Evolutionary conservation across 169 alveolate genomes (phyloP).

Genomic region (Plasmodium gallinaceum): DNA sequence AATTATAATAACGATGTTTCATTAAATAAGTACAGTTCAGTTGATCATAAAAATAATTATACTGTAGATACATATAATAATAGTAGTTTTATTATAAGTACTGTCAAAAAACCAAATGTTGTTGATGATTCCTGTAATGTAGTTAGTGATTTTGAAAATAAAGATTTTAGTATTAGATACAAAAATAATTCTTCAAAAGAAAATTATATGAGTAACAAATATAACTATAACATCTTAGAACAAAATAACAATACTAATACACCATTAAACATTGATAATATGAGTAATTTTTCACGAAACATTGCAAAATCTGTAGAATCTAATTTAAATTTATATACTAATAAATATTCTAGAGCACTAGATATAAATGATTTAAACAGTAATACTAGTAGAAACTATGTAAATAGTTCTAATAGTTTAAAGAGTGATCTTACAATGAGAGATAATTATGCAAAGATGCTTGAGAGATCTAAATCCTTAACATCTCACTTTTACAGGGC

Average conservation of each 20-base stretch:
- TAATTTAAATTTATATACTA: constrained; percentile 35
- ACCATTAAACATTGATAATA: constrained; percentile 35
- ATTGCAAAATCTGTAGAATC: constrained; percentile 53
- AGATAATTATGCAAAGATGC: constrained; percentile 58
- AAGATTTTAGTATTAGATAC: not conserved
- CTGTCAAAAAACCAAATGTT: constrained; percentile 22
- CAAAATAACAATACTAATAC: constrained; percentile 24
- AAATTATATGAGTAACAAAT: constrained; percentile 17
- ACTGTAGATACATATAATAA: constrained; percentile 47
- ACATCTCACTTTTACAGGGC: constrained; percentile 33
- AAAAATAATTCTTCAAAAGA: constrained; percentile 23
- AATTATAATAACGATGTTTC: constrained; percentile 27
- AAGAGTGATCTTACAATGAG: constrained; percentile 54
- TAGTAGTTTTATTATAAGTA: constrained; percentile 60
- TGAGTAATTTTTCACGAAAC: constrained; percentile 62
- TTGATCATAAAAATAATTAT: constrained; percentile 30
- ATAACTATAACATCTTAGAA: constrained; percentile 21
- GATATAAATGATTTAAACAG: constrained; percentile 68
- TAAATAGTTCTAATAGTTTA: constrained; percentile 68
- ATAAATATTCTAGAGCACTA: constrained; percentile 61
- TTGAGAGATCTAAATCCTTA: constrained; percentile 57
- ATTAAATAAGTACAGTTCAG: constrained; percentile 35
- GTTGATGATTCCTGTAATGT: constrained; percentile 17
- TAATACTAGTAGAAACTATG: constrained; percentile 56
- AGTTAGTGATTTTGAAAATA: constrained; percentile 33